Evolutionary conservation across 192 early-diverging fungal species (phyloP), one percentile per base, ranked within the genome.

Genomic region (Entomortierella lignicola): DNA sequence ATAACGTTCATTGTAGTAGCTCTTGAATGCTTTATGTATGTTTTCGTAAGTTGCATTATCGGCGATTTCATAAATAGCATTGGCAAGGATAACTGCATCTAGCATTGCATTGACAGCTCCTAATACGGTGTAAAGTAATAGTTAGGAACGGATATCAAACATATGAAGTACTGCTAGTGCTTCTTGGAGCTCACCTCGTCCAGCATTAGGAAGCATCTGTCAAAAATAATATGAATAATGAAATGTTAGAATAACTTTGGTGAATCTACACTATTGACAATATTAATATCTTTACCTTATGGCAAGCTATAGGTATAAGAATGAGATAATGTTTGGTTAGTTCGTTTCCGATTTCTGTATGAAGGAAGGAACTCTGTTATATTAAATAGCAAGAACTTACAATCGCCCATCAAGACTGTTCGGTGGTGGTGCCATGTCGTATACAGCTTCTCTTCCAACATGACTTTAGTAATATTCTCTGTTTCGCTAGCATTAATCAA

Each of bases 141-240:
- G n/a, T n/a, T n/a, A n/a, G n/a, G n/a, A n/a, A n/a, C n/a, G n/a
- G n/a, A n/a, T n/a, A n/a, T n/a, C n/a, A n/a, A n/a, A n/a, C n/a
- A n/a, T n/a, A n/a, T n/a, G n/a, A n/a, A n/a, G n/a, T n/a, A n/a
- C n/a, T n/a, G n/a, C n/a, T n/a, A n/a, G n/a, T n/a, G n/a, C n/a
- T n/a, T n/a, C n/a, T n/a, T n/a, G n/a, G n/a, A n/a, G n/a, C 34
- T 37, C 34, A 37, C 34, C 34, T 37, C 65, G 37, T 53, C 65
- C 65, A 48, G 65, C 41, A 39, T 67, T 56, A 27, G 65, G 65
- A 12, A 67, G 23, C 54, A 67, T 56, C 55, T 67, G 29, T n/a
- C 8, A 25, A 48, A 37, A 13, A n/a, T 21, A 23, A n/a, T 17
- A 25, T 26, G 4, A 25, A 30, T 55, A 55, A 4, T 7, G n/a